phyloP scores from a whole-genome alignment of 1,284 basidiomycete species.

The Tranzscheliella williamsii region DNA sequence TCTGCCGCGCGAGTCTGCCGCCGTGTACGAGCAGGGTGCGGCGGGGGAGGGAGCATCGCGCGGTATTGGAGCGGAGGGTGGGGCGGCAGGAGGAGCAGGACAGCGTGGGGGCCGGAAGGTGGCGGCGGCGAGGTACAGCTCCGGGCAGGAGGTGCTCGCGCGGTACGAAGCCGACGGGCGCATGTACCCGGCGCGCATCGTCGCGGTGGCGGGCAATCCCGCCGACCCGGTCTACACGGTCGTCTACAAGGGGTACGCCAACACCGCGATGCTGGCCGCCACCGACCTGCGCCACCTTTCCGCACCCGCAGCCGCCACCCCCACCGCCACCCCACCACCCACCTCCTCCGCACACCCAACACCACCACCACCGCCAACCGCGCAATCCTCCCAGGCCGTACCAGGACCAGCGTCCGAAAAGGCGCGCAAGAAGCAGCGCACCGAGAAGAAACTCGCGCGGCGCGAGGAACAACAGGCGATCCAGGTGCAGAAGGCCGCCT shows the following conservation, averaged over 20 bases:
- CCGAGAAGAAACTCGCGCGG: slow-evolving; percentile 88
- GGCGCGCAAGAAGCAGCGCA: slow-evolving; percentile 73
- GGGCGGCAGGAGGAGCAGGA: not conserved
- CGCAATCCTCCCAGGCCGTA: slow-evolving; percentile 58
- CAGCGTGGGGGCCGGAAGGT: not conserved
- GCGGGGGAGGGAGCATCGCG: not conserved
- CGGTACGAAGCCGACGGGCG: slow-evolving; percentile 68
- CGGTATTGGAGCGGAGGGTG: not conserved
- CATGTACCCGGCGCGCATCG: slow-evolving; percentile 49
- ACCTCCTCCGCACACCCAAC: not conserved
- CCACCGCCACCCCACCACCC: not conserved
- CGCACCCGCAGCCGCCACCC: slow-evolving; percentile 46
- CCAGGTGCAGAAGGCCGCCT: slow-evolving; percentile 81
- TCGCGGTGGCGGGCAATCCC: slow-evolving; percentile 77
- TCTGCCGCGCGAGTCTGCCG: not conserved
- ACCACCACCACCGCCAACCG: slow-evolving; percentile 1
- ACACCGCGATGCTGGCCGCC: slow-evolving; percentile 83
- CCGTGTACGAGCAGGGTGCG: not conserved
- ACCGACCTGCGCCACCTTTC: slow-evolving; percentile 70
- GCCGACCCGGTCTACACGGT: slow-evolving; percentile 88
- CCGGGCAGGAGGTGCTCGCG: slow-evolving; percentile 91
- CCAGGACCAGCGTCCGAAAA: slow-evolving; percentile 9
- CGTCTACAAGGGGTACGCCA: slow-evolving; percentile 91
- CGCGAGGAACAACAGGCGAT: slow-evolving; percentile 86
- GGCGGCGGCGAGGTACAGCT: slow-evolving; percentile 49